Percentiles rank a stretch among this genome's conserved stretches.
These are phyloP conservation scores for Suillus hirtellus DNA, from an alignment of 768 basidiomycete species.

Conservation along the genomic window DNA sequence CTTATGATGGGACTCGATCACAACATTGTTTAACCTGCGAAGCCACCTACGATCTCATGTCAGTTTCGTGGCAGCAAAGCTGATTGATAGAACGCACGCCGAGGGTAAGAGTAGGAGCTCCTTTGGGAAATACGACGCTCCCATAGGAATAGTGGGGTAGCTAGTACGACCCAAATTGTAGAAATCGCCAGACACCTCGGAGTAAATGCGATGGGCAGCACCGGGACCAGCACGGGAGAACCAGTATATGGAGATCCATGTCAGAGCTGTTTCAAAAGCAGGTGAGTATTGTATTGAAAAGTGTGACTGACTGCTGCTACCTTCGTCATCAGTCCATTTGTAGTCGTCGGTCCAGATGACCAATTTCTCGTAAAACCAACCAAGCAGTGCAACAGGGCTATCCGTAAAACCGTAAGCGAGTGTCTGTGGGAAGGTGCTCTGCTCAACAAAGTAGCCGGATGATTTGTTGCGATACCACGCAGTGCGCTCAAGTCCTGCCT, in stretches of 20 bases:
- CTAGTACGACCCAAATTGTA: too few species aligned
- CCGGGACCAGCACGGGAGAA: slow-evolving; percentile 61
- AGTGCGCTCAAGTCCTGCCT: slow-evolving; percentile 22
- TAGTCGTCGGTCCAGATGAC: slow-evolving; percentile 51
- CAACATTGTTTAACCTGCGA: slow-evolving; percentile 36
- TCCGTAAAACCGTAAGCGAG: slow-evolving; percentile 56
- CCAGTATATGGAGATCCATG: slow-evolving; percentile 60
- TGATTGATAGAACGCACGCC: slow-evolving; percentile 32
- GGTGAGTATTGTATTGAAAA: neutral
- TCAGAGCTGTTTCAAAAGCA: slow-evolving; percentile 42
- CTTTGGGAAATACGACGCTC: slow-evolving; percentile 52
- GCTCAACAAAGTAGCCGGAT: slow-evolving; percentile 32
- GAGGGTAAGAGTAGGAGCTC: slow-evolving; percentile 40
- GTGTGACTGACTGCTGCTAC: slow-evolving; percentile 27
- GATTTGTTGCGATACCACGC: slow-evolving; percentile 23
- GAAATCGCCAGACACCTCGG: slow-evolving; percentile 34
- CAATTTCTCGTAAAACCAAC: slow-evolving; percentile 56
- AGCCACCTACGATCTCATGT: slow-evolving; percentile 41
- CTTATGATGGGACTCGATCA: slow-evolving; percentile 50
- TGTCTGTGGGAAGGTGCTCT: slow-evolving; percentile 51
- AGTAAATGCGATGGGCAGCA: slow-evolving; percentile 60
- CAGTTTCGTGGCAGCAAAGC: neutral
- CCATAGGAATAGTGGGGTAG: slow-evolving; percentile 40
- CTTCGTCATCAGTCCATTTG: slow-evolving; percentile 58
- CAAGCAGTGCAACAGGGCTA: slow-evolving; percentile 54